Evolutionary conservation across 768 basidiomycete genomes (phyloP), one percentile per base, ranked within the genome.

Genomic region (Astraeus odoratus): DNA sequence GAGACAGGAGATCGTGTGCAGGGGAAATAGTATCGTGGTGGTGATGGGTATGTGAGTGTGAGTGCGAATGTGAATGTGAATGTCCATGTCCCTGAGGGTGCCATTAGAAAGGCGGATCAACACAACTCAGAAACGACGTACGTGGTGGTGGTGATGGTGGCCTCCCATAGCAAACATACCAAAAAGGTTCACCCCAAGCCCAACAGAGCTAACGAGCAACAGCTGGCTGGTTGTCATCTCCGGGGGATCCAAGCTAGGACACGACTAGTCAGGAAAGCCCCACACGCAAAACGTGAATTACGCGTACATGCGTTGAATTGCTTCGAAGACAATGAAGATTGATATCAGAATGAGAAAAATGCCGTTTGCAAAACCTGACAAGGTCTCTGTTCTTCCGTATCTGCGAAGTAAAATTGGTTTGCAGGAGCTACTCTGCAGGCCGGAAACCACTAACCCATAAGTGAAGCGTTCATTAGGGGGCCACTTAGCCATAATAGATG

Each of bases 91-190:
- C 50, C 41, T 58, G 54, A 29, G n/a, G 18, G 36, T 37, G 40
- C 16, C 25, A 46, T 37, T 26, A 23, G n/a, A 26, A 41, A 12
- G 4, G 16, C 12, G 13, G 5, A 27, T 20, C 13, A 10, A 19
- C 15, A 16, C 26, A 18, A 29, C 5, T 20, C 18, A 18, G 12
- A 49, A 42, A 7, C 16, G 29, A 68, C 71, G 33, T 69, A 86
- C 86, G 68, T 88, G 87, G 52, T 65, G 61, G 24, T 62, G 60
- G 51, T 90, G 88, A 59, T 86, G 84, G 61, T 94, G 91, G 3
- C 92, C 93, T 4, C 96, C 96, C 75, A 96, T 99, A 1, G 96
- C 96, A 60, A 93, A 89, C 92, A 99, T 96, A 29, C 96, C 96
- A 55, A 97, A 98, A 16, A 99, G 67, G 62, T 99, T 99, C 38